Evolutionary conservation across 805 yeast species (phyloP).

Genomic region (Kluyveromyces wickerhamii): DNA sequence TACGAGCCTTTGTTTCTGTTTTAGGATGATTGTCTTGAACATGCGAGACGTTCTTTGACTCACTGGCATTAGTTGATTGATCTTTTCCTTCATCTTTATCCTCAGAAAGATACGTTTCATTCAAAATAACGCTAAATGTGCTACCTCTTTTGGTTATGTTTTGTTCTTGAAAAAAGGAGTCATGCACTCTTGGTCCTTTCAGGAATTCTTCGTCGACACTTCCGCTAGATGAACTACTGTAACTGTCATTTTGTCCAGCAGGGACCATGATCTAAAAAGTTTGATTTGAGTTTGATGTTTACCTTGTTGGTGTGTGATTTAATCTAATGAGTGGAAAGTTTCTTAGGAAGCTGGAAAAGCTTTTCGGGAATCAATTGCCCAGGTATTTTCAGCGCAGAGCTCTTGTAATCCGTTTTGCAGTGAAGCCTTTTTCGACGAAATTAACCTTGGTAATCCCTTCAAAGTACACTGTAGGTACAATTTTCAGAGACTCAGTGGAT

Average conservation of each 20-base stretch:
- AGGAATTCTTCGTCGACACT: conserved; percentile 2
- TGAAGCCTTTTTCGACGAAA: too few relatives aligned
- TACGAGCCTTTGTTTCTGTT: not conserved
- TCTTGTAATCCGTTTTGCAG: too few relatives aligned
- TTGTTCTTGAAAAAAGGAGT: conserved; percentile 4
- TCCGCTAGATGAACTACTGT: conserved; percentile 2
- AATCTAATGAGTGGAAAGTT: too few relatives aligned
- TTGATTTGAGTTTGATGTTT: too few relatives aligned
- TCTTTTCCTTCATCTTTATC: conserved; percentile 1
- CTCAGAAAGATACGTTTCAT: conserved; percentile 1
- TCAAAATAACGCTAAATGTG: conserved; percentile 1
- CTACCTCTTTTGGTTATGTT: not conserved
- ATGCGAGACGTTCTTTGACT: not conserved
- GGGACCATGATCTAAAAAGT: too few relatives aligned
- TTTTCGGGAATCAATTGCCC: too few relatives aligned
- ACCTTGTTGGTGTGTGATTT: too few relatives aligned
- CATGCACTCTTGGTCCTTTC: not conserved
- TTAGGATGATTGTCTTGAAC: not conserved
- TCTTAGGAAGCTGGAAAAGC: too few relatives aligned
- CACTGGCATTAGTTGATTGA: not conserved
- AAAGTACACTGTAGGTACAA: too few relatives aligned
- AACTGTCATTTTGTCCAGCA: not conserved
- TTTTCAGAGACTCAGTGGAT: too few relatives aligned
- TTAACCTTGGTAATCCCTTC: too few relatives aligned
- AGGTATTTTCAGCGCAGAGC: too few relatives aligned